Evolutionary conservation across 306 rosid species (phyloP), one percentile per base, ranked within the genome.

Genomic region (Oxytropis ochrocephala): DNA sequence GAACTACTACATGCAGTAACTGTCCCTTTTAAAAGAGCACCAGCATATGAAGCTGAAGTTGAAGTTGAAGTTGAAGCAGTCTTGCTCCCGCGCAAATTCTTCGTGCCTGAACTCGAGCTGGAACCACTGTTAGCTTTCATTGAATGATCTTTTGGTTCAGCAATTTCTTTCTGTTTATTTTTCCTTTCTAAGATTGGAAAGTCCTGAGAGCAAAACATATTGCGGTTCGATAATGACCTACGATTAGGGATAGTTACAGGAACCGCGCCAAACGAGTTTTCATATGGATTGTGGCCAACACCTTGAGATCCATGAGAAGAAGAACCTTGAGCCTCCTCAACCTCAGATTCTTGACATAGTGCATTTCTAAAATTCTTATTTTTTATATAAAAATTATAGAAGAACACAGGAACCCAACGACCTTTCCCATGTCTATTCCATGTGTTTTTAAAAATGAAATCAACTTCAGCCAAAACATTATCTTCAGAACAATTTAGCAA

Each of bases 361-460:
- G 65, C 52, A 56, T 29, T 73, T 50, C 70, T 81, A 41, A 30
- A 50, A 42, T 63, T 73, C 12, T 59, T 78, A 44, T 80, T 11
- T 69, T 70, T 81, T 19, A 67, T 1, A 73, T 52, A 72, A 78
- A 81, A 67, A 62, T 86, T 82, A 68, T 57, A 80, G 63, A 0
- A 38, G 8, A 50, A 69, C 5, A 78, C 83, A 78, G 81, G 86
- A 49, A 91, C 82, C 73, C 96, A 89, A 67, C 75, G 83, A 44
- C 93, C 96, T 30, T 83, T 82, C 29, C 96, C 96, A 82, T 89
- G 86, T 80, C 93, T 83, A 32, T 81, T 80, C 98, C 98, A 90
- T 13, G 98, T 85, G 81, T 82, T 88, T 17, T 64, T 74, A 78
- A 92, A 92, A 69, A 92, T 80, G 38, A 74, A 82, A 76, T 92